These are phyloP conservation scores for Lasiodiplodia citricola DNA, from an alignment of 2,329 filamentous ascomycete genomes.

Conservation along the genomic window DNA sequence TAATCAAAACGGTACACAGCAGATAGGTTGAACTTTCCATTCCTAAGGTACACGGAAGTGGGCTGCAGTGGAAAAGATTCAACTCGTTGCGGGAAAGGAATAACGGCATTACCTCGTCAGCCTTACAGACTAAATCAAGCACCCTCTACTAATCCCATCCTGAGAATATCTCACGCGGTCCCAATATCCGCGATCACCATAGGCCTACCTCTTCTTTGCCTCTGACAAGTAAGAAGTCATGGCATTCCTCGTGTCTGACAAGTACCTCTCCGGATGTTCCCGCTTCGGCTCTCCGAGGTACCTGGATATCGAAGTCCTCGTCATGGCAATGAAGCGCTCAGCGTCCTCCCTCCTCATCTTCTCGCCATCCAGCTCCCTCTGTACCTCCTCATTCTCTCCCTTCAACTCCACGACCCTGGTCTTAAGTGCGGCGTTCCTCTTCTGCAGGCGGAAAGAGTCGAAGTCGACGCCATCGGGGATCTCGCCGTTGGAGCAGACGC, in stretches of 20 bases:
- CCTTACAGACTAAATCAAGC: no score
- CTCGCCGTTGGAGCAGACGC: background rate
- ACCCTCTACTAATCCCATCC: no score
- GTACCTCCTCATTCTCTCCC: background rate
- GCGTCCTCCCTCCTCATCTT: background rate
- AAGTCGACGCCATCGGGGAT: background rate
- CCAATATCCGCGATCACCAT: no score
- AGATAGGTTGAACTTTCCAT: no score
- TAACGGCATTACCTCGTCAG: no score
- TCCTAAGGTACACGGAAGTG: no score
- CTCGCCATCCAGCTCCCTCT: background rate
- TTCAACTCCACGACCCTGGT: background rate
- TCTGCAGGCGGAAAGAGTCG: background rate
- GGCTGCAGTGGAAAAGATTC: no score
- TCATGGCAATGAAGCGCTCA: background rate
- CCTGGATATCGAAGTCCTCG: background rate
- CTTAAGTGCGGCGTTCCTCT: background rate
- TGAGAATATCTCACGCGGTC: no score
- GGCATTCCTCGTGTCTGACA: background rate
- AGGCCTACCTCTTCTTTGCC: background rate
- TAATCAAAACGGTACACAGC: no score
- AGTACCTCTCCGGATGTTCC: background rate
- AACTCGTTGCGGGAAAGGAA: no score
- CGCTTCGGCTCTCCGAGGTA: background rate
- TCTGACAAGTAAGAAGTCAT: background rate